Conservation (phyloP, 345 rosid species). For the Lumnitzera racemosa region DNA sequence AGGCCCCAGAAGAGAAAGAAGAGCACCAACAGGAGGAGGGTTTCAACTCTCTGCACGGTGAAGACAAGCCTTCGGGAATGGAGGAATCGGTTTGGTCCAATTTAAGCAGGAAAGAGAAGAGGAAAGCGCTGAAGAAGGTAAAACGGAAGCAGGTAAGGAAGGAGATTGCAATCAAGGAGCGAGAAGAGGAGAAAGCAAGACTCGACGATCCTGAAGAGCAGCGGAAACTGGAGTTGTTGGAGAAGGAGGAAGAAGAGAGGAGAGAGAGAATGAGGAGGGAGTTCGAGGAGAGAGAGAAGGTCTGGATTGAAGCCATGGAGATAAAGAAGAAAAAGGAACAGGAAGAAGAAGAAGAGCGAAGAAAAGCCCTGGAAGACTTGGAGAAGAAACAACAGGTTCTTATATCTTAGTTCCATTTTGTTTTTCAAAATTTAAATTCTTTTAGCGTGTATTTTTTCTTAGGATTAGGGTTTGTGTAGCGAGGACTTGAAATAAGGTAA, state of each 20-base stretch:
- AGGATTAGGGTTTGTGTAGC: no score
- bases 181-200: conserved; percentile 48
- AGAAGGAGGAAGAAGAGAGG: conserved; percentile 50
- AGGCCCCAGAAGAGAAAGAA: no score
- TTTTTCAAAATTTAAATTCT: neutral
- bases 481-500: no score
- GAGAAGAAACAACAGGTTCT: conserved; percentile 31
- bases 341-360: conserved; percentile 37
- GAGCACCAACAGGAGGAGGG: no score
- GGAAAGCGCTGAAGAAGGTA: conserved; percentile 73
- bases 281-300: conserved; percentile 75
- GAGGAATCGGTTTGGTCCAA: conserved; percentile 6
- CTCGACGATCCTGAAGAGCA: conserved; percentile 64
- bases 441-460: neutral
- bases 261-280: conserved; percentile 56
- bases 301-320: conserved; percentile 62
- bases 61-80: conserved; percentile 10
- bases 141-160: conserved; percentile 71
- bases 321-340: conserved; percentile 42
- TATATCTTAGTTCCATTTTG: neutral
- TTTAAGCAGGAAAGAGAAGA: conserved; percentile 59
- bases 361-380: conserved; percentile 29
- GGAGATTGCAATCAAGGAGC: conserved; percentile 63
- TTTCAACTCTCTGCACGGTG: neutral
- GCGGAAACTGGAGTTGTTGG: conserved; percentile 38